Evolutionary conservation across 176 grass and related monocot genomes (phyloP), one percentile per base, ranked within the genome.

Genomic region (Cocos nucifera): DNA sequence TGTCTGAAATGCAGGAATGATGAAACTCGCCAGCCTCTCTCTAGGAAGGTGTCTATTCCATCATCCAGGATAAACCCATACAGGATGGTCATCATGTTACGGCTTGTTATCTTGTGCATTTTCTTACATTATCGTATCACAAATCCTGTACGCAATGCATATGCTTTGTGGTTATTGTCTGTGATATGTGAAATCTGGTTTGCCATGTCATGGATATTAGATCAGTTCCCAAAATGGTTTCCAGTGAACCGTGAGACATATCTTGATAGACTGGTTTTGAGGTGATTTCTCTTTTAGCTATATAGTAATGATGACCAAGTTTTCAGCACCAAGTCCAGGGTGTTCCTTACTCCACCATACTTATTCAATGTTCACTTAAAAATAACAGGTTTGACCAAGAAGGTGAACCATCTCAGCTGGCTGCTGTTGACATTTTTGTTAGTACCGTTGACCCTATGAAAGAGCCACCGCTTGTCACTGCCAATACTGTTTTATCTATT

Each of bases 141-240:
- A 60, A 90, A 97, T 61, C 92, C 92, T 67, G 92, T 97, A 39
- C 73, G 66, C 17, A 91, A 97, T 69, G 92, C 92, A 39, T 82
- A 66, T 77, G 25, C 75, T 50, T 59, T 97, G 30, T 97, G 92
- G 92, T 66, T 97, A 50, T 17, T 97, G 57, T 97, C 92, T 18
- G 92, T 97, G 17, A 96, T 97, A 72, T 97, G 92, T 75, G 92
- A 97, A 78, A 91, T 97, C 65, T 97, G 92, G 92, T 97, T 97
- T 65, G 92, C 92, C 29, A 51, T 97, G 2, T 97, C 92, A 5
- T 97, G 92, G 92, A 97, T 97, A 72, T 77, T 97, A 70, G 92
- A 97, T 88, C 92, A 97, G 76, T 97, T 97, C 56, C 92, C 92
- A 50, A 97, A 97, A 62, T 97, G 92, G 92, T 97, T 85, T 25